These are phyloP conservation scores for Suhomyces sp. DNA, from an alignment of 805 yeast genomes.

Conservation along the genomic window DNA sequence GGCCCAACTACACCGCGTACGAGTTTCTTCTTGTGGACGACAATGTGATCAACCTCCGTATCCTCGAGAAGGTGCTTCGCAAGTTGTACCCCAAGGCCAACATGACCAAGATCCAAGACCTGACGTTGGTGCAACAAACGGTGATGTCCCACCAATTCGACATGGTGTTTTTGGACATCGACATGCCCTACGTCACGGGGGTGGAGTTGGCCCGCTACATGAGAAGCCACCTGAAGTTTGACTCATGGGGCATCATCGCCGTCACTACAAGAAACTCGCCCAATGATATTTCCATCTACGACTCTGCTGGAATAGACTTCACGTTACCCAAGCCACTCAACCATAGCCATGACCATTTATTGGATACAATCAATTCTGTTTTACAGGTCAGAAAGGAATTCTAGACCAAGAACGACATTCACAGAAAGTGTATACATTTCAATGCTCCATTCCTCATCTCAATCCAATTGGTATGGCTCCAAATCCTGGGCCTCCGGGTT, in stretches of 20 bases:
- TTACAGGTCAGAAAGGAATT: conserved; percentile 6
- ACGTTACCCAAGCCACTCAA: conserved; percentile 43
- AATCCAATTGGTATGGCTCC: too few relatives aligned
- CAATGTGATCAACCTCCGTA: conserved; percentile 40
- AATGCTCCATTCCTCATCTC: too few relatives aligned
- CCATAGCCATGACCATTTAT: conserved; percentile 16
- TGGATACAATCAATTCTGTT: conserved; percentile 19
- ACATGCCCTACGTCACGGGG: conserved; percentile 45
- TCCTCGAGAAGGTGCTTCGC: conserved; percentile 29
- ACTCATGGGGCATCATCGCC: conserved; percentile 35
- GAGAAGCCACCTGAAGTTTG: conserved; percentile 10
- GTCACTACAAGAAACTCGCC: conserved; percentile 36
- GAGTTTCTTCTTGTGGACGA: conserved; percentile 40
- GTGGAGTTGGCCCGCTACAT: conserved; percentile 30
- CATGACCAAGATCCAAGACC: conserved; percentile 29
- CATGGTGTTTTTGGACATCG: conserved; percentile 42
- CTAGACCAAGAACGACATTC: too few relatives aligned
- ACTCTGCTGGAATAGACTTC: conserved; percentile 38
- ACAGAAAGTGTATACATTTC: too few relatives aligned
- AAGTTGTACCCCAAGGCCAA: conserved; percentile 35
- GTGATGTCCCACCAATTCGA: conserved; percentile 22
- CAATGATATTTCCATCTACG: conserved; percentile 30
- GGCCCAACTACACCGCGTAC: conserved; percentile 15
- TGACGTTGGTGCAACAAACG: conserved; percentile 24
- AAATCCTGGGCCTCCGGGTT: too few relatives aligned